Evolutionary conservation across 345 rosid species (phyloP).

Genomic region (Pugionium dolabratum): DNA sequence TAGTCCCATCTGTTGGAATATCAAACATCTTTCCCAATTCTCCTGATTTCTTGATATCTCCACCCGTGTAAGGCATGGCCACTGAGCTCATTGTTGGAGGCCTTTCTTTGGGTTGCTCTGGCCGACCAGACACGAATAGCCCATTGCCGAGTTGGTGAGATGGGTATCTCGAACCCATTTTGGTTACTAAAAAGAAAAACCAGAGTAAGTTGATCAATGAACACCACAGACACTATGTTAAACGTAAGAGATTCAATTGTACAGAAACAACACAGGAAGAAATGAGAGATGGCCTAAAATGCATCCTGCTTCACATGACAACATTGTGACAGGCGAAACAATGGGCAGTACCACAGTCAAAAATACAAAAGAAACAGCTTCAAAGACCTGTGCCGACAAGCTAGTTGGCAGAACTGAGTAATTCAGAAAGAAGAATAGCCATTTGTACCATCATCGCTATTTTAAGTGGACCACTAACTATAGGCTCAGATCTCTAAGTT

Average conservation of each 20-base stretch:
- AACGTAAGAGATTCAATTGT: constrained; percentile 22
- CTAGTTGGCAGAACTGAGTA: constrained; percentile 19
- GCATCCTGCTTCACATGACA: constrained; percentile 33
- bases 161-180: constrained; percentile 97
- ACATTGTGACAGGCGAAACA: constrained; percentile 28
- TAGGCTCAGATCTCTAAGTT: constrained; percentile 38
- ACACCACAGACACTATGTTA: constrained; percentile 3
- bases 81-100: constrained; percentile 87
- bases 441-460: neutral
- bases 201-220: constrained; percentile 27
- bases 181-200: constrained; percentile 26
- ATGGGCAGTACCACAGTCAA: constrained; percentile 24
- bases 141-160: constrained; percentile 98
- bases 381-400: constrained; percentile 19
- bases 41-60: constrained; percentile 95
- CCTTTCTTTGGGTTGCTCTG: constrained; percentile 96
- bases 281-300: constrained; percentile 19
- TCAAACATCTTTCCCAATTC: constrained; percentile 99
- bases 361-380: constrained; percentile 6
- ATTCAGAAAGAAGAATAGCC: neutral
- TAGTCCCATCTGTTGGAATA: constrained; percentile 81
- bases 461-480: constrained; percentile 27
- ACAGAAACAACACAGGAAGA: neutral
- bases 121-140: constrained; percentile 93
- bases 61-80: constrained; percentile 98